Conservation (phyloP, 1,284 basidiomycete species). For the Coriolopsis trogii region DNA sequence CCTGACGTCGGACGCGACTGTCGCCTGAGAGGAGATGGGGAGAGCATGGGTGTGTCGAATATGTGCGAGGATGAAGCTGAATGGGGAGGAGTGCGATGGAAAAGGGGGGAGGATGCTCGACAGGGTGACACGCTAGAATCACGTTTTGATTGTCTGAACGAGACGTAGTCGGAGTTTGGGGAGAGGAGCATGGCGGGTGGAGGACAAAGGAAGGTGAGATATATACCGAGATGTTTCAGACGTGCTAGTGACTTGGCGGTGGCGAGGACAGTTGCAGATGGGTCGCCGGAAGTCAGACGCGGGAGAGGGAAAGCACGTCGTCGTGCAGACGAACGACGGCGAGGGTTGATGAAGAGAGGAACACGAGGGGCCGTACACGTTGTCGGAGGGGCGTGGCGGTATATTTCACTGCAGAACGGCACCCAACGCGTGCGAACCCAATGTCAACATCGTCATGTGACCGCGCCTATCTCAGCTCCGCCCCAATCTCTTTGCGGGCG, state of each 20-base stretch:
- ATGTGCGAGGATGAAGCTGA: conserved; percentile 32
- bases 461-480: conserved; percentile 14
- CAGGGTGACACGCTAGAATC: conserved; percentile 48
- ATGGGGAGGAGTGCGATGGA: conserved; percentile 41
- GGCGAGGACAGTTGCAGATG: not conserved
- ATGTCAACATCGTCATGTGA: conserved; percentile 26
- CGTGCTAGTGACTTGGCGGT: not conserved
- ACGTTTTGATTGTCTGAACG: conserved; percentile 40
- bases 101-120: conserved; percentile 40
- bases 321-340: conserved; percentile 2
- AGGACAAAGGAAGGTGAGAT: conserved; percentile 34
- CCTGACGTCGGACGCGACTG: conserved; percentile 32
- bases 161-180: conserved; percentile 39
- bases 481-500: not conserved
- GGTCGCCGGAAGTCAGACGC: conserved; percentile 4
- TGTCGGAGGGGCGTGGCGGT: not conserved
- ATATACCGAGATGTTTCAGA: conserved; percentile 4
- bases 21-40: conserved; percentile 60
- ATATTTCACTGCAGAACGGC: conserved; percentile 5
- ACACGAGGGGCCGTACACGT: conserved; percentile 1
- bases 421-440: conserved; percentile 20
- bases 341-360: not conserved
- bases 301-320: conserved; percentile 7
- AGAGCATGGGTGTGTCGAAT: conserved; percentile 59
- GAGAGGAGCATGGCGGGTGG: conserved; percentile 40